These are phyloP conservation scores for Puccinia novopanici DNA, from an alignment of 1,284 basidiomycete species.

Conservation along the genomic window DNA sequence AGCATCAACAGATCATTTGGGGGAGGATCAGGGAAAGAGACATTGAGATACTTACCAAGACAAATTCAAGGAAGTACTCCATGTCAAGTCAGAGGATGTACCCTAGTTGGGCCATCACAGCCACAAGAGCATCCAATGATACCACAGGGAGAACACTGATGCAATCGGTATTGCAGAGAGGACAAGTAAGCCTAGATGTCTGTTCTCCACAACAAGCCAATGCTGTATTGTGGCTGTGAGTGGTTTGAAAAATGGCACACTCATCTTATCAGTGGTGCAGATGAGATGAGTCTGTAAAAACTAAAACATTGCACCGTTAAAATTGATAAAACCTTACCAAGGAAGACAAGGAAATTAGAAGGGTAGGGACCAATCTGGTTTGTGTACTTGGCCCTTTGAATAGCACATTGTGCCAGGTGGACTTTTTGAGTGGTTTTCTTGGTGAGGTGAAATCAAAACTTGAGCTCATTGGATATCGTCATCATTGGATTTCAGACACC, in stretches of 20 bases:
- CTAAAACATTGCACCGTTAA: too few relatives aligned
- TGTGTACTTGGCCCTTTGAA: background rate
- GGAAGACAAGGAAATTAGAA: background rate
- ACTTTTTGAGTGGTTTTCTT: background rate
- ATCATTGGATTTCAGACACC: background rate
- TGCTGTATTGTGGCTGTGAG: background rate
- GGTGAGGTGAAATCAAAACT: background rate
- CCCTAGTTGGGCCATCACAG: background rate
- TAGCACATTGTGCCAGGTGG: background rate
- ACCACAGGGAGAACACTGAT: slow-evolving; percentile 5
- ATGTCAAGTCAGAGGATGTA: background rate
- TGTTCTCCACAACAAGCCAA: background rate
- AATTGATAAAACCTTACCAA: background rate
- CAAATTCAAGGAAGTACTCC: background rate
- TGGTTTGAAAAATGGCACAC: background rate
- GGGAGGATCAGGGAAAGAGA: too few relatives aligned
- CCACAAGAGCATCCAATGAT: background rate
- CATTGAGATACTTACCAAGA: too few relatives aligned
- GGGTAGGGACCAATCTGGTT: background rate
- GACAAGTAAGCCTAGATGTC: background rate
- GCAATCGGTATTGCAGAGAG: background rate
- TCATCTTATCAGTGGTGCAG: background rate
- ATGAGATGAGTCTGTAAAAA: too few relatives aligned
- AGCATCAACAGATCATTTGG: too few relatives aligned
- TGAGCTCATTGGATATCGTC: background rate